Evolutionary conservation across 768 basidiomycete species (phyloP), one percentile per base, ranked within the genome.

Genomic region (Daedaleopsis nitida): DNA sequence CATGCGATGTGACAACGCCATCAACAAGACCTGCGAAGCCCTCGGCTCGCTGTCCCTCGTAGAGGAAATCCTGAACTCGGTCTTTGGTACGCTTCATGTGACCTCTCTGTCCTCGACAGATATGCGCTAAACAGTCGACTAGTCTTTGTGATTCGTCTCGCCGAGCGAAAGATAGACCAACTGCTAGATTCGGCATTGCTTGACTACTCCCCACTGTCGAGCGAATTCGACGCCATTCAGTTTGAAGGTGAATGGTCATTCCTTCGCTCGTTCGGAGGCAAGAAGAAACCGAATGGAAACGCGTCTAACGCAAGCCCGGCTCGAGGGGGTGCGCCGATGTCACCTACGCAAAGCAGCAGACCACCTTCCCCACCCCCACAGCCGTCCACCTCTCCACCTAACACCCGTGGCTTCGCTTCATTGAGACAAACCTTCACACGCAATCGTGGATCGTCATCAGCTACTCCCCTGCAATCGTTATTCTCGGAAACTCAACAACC

Each of bases 171-270:
- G 65, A 92, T 98, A 74, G 96, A 98, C 72, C 81, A 86, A 52
- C 76, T 97, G 27, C 80, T 99, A 11, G 95, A 98, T 69, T 74
- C 83, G 1, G 84, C 91, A 0, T 75, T 98, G 52, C 81, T 99
- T 50, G 94, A 98, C 53, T 87, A 91, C 69, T 83, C 89, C 10
- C 83, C 93, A 0, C 79, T 87, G n/a, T 84, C 89, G 1, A 83
- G 85, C 5, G 89, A 91, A 66, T 86, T 94, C 57, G 92, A 91
- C 54, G 82, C 85, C 34, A 80, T 98, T 19, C 88, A 93, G 64
- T 99, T 98, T 69, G 96, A 98, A 74, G 94, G 93, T 6, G 97
- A 98, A 56, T 99, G 97, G 97, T 88, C 89, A 0, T 90, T 94
- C 71, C 75, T 93, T 19, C 83, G 91, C n/a, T 81, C 91, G 8